Evolutionary conservation across 345 rosid genomes (phyloP).

Genomic region (Durio zibethinus): DNA sequence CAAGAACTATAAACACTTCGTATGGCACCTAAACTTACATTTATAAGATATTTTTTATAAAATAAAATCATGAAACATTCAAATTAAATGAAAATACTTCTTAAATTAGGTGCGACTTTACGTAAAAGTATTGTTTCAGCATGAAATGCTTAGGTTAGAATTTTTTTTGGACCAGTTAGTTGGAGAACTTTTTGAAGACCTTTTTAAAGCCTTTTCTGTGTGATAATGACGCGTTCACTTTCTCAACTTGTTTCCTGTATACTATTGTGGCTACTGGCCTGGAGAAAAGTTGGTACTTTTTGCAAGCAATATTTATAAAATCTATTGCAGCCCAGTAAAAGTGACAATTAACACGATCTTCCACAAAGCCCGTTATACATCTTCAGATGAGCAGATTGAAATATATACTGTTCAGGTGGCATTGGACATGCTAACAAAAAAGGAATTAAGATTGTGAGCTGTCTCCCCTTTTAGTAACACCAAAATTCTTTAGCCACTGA

Average conservation of each 20-base stretch:
- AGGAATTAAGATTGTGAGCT: neutral
- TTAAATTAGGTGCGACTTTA: too few relatives aligned
- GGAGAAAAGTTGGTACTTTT: conserved; percentile 21
- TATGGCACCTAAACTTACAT: neutral
- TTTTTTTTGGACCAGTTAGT: conserved; percentile 4
- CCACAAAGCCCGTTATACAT: neutral
- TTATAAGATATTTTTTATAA: neutral
- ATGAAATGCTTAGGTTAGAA: conserved; percentile 2
- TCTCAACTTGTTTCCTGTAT: conserved; percentile 7
- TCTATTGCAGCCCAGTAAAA: neutral
- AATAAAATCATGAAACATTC: too few relatives aligned
- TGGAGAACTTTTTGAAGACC: neutral
- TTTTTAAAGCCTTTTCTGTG: conserved; percentile 21
- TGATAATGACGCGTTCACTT: conserved; percentile 21
- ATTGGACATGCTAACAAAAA: neutral
- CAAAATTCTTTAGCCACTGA: neutral
- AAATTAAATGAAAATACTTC: too few relatives aligned
- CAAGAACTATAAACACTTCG: neutral
- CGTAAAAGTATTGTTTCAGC: neutral
- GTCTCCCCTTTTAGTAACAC: neutral
- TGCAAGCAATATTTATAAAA: conserved; percentile 17
- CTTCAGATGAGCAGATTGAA: neutral
- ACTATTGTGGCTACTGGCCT: neutral
- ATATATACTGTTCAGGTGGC: neutral
- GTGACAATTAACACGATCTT: neutral